phyloP scores from a whole-genome alignment of 2,329 filamentous ascomycete species.

The Colletotrichum sublineola region DNA sequence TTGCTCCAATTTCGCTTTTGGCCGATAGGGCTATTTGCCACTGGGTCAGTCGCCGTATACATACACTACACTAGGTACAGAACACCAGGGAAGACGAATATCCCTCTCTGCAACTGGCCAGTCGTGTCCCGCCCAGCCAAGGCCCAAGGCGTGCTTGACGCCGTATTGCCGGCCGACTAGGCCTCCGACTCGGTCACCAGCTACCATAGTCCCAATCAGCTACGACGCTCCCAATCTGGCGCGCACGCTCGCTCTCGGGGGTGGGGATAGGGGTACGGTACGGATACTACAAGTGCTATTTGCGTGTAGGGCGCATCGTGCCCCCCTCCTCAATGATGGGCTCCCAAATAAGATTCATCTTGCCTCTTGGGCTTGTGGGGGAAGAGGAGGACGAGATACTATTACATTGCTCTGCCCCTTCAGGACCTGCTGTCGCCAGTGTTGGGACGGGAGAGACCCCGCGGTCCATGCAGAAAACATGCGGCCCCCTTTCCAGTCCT shows the following conservation, averaged over 20 bases:
- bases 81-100: neutral
- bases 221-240: neutral
- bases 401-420: neutral
- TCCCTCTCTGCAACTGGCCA: slow-evolving; percentile 10
- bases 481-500: slow-evolving; percentile 1
- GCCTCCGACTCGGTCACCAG: neutral
- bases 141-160: slow-evolving; percentile 32
- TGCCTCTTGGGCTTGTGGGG: neutral
- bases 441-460: neutral
- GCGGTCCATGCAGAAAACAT: slow-evolving; percentile 4
- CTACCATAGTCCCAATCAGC: slow-evolving; percentile 3
- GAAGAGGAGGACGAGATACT: no score
- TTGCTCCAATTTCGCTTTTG: slow-evolving; percentile 5
- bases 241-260: neutral
- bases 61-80: no score
- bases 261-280: no score
- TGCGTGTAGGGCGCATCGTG: neutral
- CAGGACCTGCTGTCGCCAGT: neutral
- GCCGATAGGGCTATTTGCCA: neutral
- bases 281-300: no score
- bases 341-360: neutral
- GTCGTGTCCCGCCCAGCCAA: slow-evolving; percentile 22
- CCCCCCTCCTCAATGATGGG: neutral
- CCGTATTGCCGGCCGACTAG: slow-evolving; percentile 32
- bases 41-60: neutral